Base-by-base conservation (phyloP, 2,329 filamentous ascomycete species). In the Aspergillus costaricaensis region DNA sequence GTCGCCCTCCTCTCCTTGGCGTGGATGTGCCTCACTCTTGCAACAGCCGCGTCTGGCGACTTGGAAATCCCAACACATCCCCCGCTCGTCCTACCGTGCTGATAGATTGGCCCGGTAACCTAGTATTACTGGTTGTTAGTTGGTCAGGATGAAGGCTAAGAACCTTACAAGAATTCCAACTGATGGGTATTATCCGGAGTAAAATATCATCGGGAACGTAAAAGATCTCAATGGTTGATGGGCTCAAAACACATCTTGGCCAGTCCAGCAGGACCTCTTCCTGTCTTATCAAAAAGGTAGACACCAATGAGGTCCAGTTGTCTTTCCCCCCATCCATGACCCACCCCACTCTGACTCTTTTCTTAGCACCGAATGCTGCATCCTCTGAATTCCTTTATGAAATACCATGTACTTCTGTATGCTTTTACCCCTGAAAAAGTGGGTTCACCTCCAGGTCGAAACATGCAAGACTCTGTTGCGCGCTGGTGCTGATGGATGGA, bases 11-110 rank as follows among this genome's bases (percentile, higher is more conserved):
- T 47, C 55, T 58, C 19, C 60, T 57, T 65, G 57, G 54, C 55
- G 55, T 58, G 38, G 43, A 44, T 50, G 44, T 57, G 44, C 53
- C 49, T 59, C 52, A 51, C 51, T 58, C 55, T 50, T 27, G 25
- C 57, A 62, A 60, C 62, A 68, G 66, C 66, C 66, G 66, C 66
- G 62, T 65, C 64, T 68, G 64, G 65, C 66, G 66, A 65, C 56
- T 39, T 49, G 48, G 55, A 63, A 66, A 64, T 65, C 48, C 32
- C 43, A 41, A 43, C 52, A 44, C 38, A 14, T 12, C 21, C 38
- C 17, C 51, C 19, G 36, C 39, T 32, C 23, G 44, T 55, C 21
- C 47, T n/a, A 43, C 36, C 27, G 12, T 36, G 12, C 10, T 36
- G 12, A 6, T 14, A 36, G 32, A 30, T 36, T 14, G 32, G 32